phyloP scores from a whole-genome alignment of 1,284 basidiomycete species.

The Sphagnurus paluster region DNA sequence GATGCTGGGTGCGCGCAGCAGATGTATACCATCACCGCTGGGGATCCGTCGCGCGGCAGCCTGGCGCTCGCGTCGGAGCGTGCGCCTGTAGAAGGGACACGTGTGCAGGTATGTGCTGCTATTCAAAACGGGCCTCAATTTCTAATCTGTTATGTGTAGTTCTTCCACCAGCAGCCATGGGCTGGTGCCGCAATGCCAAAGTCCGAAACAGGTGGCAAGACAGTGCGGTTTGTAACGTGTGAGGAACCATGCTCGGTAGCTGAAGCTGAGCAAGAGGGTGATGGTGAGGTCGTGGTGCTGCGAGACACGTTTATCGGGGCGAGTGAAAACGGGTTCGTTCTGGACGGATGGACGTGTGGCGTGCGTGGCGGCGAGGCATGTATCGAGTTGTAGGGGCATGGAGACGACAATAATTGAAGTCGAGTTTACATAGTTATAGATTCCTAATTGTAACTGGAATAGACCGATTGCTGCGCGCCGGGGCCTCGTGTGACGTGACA shows the following conservation, averaged over 20 bases:
- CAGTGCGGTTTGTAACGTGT: slow-evolving; percentile 13
- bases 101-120: slow-evolving; percentile 56
- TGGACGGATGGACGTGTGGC: slow-evolving; percentile 33
- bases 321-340: slow-evolving; percentile 57
- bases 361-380: slow-evolving; percentile 52
- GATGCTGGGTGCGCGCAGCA: slow-evolving; percentile 33
- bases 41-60: slow-evolving; percentile 78
- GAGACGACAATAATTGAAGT: too few relatives aligned
- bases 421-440: too few relatives aligned
- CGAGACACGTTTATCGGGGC: slow-evolving; percentile 46
- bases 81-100: slow-evolving; percentile 56
- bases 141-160: slow-evolving; percentile 11
- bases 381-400: slow-evolving; percentile 20
- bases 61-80: slow-evolving; percentile 67
- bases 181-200: slow-evolving; percentile 3
- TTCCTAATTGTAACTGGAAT: too few relatives aligned
- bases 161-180: slow-evolving; percentile 23
- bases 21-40: slow-evolving; percentile 67
- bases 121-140: background rate
- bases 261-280: slow-evolving; percentile 1
- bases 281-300: background rate
- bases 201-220: background rate
- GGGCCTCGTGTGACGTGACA: slow-evolving; percentile 14
- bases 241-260: slow-evolving; percentile 8
- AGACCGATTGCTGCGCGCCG: slow-evolving; percentile 9